Evolutionary conservation across 208 protist species (phyloP).

Genomic region (Acanthamoeba divionensis): DNA sequence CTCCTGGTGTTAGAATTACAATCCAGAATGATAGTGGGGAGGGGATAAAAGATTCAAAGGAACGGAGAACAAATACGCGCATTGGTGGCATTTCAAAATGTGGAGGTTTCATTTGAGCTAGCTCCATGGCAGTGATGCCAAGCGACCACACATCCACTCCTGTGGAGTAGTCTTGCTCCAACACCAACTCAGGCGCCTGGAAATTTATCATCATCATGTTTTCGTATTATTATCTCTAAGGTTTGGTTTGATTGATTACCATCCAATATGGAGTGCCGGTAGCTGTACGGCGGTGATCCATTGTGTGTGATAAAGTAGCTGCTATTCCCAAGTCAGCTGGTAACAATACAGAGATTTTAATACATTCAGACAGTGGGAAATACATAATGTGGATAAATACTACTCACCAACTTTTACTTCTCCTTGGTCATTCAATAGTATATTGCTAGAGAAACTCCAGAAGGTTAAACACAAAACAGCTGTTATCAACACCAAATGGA

Average conservation of each 20-base stretch:
- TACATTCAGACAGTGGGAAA: not conserved
- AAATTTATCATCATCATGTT: no score
- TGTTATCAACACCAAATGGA: no score
- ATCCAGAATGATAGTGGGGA: not conserved
- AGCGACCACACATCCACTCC: slow-evolving; percentile 28
- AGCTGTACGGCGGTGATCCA: slow-evolving; percentile 9
- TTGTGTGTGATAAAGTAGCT: not conserved
- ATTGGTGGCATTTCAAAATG: slow-evolving; percentile 1
- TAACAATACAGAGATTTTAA: not conserved
- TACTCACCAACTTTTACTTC: not conserved
- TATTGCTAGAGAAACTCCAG: slow-evolving; percentile 3
- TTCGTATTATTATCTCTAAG: no score
- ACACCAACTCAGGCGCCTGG: not conserved
- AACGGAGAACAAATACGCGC: not conserved
- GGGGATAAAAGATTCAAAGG: not conserved
- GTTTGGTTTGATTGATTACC: not conserved
- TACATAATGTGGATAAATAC: not conserved
- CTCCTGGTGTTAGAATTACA: not conserved
- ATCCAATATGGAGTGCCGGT: slow-evolving; percentile 45
- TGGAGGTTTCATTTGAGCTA: slow-evolving; percentile 19
- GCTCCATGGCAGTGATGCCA: slow-evolving; percentile 33
- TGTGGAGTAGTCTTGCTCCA: not conserved
- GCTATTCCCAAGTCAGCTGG: slow-evolving; percentile 28
- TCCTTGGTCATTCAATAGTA: not conserved
- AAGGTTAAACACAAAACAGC: not conserved